Evolutionary conservation across 352 stramenopile genomes (phyloP).

Genomic region (Pythium graminicola): DNA sequence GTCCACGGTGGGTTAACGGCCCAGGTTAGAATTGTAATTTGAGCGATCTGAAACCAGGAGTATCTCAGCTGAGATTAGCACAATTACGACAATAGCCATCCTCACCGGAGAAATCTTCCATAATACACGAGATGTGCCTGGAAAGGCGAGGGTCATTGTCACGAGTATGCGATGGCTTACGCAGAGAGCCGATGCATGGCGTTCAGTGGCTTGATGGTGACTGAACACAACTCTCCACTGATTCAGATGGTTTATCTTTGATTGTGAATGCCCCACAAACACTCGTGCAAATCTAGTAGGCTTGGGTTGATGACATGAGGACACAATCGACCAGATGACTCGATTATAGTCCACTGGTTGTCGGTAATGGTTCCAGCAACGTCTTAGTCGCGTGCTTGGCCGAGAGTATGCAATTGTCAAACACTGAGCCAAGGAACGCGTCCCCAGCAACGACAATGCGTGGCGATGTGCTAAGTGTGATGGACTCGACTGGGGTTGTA

Average conservation of each 20-base stretch:
- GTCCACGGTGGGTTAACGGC: conserved; percentile 14
- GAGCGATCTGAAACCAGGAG: conserved; percentile 4
- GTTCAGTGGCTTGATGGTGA: neutral
- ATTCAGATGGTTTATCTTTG: neutral
- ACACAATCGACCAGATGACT: neutral
- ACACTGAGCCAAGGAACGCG: conserved; percentile 56
- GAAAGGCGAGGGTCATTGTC: neutral
- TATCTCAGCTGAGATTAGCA: neutral
- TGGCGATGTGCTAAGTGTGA: conserved; percentile 46
- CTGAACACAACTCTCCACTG: neutral
- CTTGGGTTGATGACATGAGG: neutral
- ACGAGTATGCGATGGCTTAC: neutral
- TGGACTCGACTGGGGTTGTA: conserved; percentile 9
- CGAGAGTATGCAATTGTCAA: conserved; percentile 67
- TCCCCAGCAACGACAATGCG: conserved; percentile 60
- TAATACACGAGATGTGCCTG: neutral
- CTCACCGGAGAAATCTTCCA: neutral
- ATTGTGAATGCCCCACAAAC: neutral
- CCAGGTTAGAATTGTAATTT: conserved; percentile 13
- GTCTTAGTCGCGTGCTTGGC: conserved; percentile 29
- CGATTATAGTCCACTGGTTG: conserved; percentile 34
- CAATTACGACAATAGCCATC: neutral
- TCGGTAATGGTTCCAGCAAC: conserved; percentile 1
- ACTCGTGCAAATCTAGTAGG: neutral
- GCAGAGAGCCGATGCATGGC: neutral